Base-by-base conservation (phyloP, 805 yeast genomes). In the Tetrapisispora fleetii region DNA sequence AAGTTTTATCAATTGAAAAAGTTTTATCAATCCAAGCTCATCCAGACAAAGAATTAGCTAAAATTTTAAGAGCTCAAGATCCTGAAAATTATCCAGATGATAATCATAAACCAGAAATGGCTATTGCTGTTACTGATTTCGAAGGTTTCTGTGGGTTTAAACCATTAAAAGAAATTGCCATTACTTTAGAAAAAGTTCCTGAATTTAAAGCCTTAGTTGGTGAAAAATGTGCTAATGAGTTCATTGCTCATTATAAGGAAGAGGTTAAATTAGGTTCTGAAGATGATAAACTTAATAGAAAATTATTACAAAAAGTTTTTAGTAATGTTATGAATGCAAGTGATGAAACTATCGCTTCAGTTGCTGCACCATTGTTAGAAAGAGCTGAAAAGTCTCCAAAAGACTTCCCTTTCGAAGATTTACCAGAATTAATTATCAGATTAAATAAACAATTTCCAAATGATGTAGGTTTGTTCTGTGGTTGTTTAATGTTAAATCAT, bases 61-160 rank as follows among this genome's bases (percentile, higher is more conserved):
- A 76, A 43, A 78, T 79, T 54, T 75, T 93, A 59, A 95, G 85
- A 62, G 76, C 76, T 17, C 69, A 74, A 28, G 98, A 93, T 70
- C 98, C 99, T 49, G 80, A 81, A 60, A 85, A 93, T 70, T 93
- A 93, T 67, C 98, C 98, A 3, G 99, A 93, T 70, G 95, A 83
- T 66, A 93, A 93, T 73, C 99, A 93, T 71, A 93, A 93, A 73
- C 99, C 99, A n/a, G 99, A 93, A 69, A 93, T 93, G 99, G 98
- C 99, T 45, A 80, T 93, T 62, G 99, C 99, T 9, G 81, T 93
- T 47, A 90, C 98, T 21, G 86, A 80, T 52, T 93, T 93, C 60
- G 98, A 93, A 72, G 98, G 97, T 0, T 91, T 93, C 70, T 93
- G 99, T 69, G 99, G 99, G 0, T 93, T 93, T 74, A 83, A 93